Conservation (phyloP, 2,329 filamentous ascomycete genomes). For the Colletotrichum sp. region DNA sequence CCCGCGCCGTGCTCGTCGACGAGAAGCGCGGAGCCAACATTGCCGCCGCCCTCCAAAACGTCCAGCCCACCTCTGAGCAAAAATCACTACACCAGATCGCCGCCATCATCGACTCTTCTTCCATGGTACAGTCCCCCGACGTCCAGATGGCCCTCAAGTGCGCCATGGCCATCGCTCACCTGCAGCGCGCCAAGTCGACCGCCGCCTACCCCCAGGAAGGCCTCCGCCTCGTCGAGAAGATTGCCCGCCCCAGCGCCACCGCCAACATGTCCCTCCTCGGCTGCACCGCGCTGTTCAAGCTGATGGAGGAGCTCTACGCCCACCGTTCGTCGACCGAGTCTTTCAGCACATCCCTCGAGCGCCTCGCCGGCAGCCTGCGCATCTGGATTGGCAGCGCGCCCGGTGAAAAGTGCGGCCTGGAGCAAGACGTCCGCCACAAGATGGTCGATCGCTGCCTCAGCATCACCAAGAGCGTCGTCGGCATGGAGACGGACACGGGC, state of each 20-base stretch:
- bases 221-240: constrained; percentile 53
- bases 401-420: constrained; percentile 57
- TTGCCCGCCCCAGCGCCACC: constrained; percentile 46
- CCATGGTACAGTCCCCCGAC: constrained; percentile 52
- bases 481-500: constrained; percentile 65
- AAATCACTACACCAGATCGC: constrained; percentile 33
- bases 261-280: constrained; percentile 60
- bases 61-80: constrained; percentile 46
- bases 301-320: constrained; percentile 58
- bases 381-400: constrained; percentile 64
- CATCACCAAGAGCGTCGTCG: constrained; percentile 61
- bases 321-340: constrained; percentile 53
- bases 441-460: constrained; percentile 61
- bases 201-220: constrained; percentile 46
- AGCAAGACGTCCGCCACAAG: constrained; percentile 52
- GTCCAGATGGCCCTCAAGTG: constrained; percentile 63
- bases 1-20: constrained; percentile 61
- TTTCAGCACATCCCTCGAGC: constrained; percentile 57
- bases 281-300: constrained; percentile 62
- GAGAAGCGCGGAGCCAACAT: constrained; percentile 62
- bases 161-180: constrained; percentile 65
- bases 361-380: constrained; percentile 60
- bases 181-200: constrained; percentile 48
- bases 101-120: constrained; percentile 52
- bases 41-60: constrained; percentile 57